phyloP scores from a whole-genome alignment of 306 rosid species.

The Lathyrus oleraceus region DNA sequence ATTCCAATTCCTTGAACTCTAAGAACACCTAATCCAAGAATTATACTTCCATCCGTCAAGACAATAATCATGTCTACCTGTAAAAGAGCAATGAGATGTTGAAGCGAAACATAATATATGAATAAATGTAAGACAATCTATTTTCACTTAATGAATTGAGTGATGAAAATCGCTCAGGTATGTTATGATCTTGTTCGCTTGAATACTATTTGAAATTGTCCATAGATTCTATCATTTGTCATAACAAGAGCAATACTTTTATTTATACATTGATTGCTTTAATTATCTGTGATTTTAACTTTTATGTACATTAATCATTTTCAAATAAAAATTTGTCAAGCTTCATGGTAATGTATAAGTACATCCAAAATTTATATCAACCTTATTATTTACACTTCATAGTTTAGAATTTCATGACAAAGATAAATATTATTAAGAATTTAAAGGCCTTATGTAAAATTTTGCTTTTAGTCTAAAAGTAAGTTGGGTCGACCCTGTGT shows the following conservation, averaged over 20 bases:
- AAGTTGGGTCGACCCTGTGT: not conserved
- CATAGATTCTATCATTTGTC: not conserved
- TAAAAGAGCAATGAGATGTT: slow-evolving; percentile 39
- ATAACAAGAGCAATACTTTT: not conserved
- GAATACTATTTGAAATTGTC: slow-evolving; percentile 3
- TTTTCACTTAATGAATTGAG: slow-evolving; percentile 4
- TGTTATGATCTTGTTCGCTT: slow-evolving; percentile 32
- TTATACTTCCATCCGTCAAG: slow-evolving; percentile 97
- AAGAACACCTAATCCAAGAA: slow-evolving; percentile 98
- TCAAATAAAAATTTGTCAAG: not conserved
- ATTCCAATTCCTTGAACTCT: slow-evolving; percentile 99
- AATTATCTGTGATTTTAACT: not conserved
- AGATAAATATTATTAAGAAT: no score
- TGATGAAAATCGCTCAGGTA: slow-evolving; percentile 82
- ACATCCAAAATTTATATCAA: not conserved
- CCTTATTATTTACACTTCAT: not conserved
- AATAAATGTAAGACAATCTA: not conserved
- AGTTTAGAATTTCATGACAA: not conserved
- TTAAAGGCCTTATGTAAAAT: not conserved
- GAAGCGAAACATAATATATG: slow-evolving; percentile 10
- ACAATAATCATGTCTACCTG: slow-evolving; percentile 99
- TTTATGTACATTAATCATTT: not conserved
- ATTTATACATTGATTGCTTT: not conserved
- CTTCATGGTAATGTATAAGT: not conserved
- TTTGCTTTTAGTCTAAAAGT: not conserved